Evolutionary conservation across 1,284 basidiomycete species (phyloP), one percentile per base, ranked within the genome.

Genomic region (Megacollybia platyphylla): DNA sequence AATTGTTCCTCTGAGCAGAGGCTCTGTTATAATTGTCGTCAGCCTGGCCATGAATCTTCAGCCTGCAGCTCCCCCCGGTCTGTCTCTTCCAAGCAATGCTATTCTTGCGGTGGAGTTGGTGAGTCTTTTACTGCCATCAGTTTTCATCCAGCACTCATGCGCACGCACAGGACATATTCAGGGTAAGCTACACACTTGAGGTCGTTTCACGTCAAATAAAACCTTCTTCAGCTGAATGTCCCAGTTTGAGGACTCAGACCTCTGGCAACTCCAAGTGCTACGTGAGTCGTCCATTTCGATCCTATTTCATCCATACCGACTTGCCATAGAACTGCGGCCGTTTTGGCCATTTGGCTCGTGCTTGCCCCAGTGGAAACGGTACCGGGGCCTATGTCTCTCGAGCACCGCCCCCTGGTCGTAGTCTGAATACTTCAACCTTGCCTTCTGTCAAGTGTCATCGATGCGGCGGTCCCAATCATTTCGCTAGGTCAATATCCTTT

Each of bases 11-110:
- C 85, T 49, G 82, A 85, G 53, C 77, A 84, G 58, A 78, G 87
- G 51, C 75, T 93, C 47, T 93, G 89, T 68, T 93, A 90, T 68
- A 93, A 92, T 61, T 93, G 89, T 61, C 78, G 83, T 52, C 81
- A 87, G 60, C 85, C 87, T 10, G 89, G 88, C 18, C 90, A 93
- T 57, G 89, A 93, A 64, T 88, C 85, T 31, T 82, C 82, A 48
- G 79, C 81, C 46, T 94, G 90, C 61, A 85, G 88, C 37, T 78
- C 79, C 53, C 89, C 88, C 40, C 76, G 87, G 50, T 83, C 79
- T 20, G 67, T 68, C 40, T 61, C 67, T 37, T 74, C 79, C 44
- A 88, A 87, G 64, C 84, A 87, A 59, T 83, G 85, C 60, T 87
- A 85, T 59, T 76, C 75, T 24, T 87, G 85, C 57, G 79, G 82